Conservation (phyloP, 306 rosid genomes). For the Macrotyloma uniflorum region DNA sequence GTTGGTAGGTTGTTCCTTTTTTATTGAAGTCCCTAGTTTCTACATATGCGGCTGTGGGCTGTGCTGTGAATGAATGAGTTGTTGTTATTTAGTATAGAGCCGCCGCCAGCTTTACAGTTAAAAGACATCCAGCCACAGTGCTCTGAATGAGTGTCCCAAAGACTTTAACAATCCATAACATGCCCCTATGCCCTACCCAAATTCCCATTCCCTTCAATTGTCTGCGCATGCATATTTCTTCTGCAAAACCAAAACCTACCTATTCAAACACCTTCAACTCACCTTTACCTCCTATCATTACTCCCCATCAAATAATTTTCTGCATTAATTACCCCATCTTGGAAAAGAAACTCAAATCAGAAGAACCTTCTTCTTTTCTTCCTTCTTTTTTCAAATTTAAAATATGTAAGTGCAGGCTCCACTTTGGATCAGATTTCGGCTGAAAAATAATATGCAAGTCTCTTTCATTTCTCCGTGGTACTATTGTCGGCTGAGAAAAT, state of each 20-base stretch:
- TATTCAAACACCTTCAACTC: no score
- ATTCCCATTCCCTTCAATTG: constrained; percentile 7
- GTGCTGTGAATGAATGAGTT: background rate
- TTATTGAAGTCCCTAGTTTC: background rate
- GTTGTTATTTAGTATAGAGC: background rate
- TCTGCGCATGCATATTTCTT: background rate
- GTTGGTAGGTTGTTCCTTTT: background rate
- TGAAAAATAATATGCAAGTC: constrained; percentile 23
- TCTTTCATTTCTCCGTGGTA: constrained; percentile 24
- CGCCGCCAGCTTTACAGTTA: constrained; percentile 44
- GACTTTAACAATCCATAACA: constrained; percentile 25
- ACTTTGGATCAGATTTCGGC: constrained; percentile 48
- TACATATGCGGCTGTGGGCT: constrained; percentile 40
- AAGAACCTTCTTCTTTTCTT: background rate
- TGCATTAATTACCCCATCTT: background rate
- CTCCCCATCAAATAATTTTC: constrained; percentile 12
- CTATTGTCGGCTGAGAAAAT: constrained; percentile 24
- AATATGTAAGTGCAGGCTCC: constrained; percentile 12
- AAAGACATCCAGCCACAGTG: constrained; percentile 40
- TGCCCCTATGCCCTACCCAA: constrained; percentile 36
- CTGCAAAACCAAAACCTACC: background rate
- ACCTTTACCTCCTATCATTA: background rate
- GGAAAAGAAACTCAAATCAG: background rate
- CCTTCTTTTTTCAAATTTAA: background rate
- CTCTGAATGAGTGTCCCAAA: constrained; percentile 36